Conservation (phyloP, 2,329 filamentous ascomycete species). For the Cladosporium sphaerospermum region DNA sequence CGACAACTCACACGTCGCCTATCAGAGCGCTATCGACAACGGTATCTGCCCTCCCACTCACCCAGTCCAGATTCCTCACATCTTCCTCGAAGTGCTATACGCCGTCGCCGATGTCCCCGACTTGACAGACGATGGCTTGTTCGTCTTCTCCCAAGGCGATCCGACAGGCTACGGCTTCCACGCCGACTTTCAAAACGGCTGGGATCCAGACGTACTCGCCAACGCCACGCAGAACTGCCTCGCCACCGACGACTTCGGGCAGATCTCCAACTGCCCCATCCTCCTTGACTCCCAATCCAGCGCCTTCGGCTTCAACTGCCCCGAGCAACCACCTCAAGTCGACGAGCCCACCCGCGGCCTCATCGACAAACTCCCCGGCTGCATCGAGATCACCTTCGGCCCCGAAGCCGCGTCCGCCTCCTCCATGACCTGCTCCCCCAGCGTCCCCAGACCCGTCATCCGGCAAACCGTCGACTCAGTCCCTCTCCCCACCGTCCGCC, state of each 20-base stretch:
- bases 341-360: slow-evolving; percentile 26
- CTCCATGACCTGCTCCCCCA: slow-evolving; percentile 26
- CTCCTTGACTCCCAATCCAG: slow-evolving; percentile 26
- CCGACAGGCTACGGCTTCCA: slow-evolving; percentile 49
- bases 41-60: slow-evolving; percentile 38
- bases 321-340: slow-evolving; percentile 25
- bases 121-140: slow-evolving; percentile 31
- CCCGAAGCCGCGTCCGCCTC: slow-evolving; percentile 25
- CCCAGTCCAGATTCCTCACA: slow-evolving; percentile 32
- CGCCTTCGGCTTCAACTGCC: slow-evolving; percentile 25
- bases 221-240: slow-evolving; percentile 33
- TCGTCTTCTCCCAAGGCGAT: slow-evolving; percentile 45
- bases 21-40: slow-evolving; percentile 34
- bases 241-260: slow-evolving; percentile 30
- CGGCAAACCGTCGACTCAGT: slow-evolving; percentile 25
- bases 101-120: slow-evolving; percentile 30
- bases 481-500: slow-evolving; percentile 24
- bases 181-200: slow-evolving; percentile 49
- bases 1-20: slow-evolving; percentile 38
- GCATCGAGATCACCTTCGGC: slow-evolving; percentile 28
- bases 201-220: slow-evolving; percentile 36
- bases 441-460: slow-evolving; percentile 19
- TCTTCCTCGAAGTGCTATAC: slow-evolving; percentile 39
- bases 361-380: slow-evolving; percentile 29
- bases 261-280: slow-evolving; percentile 31